A percentile compares a stretch with the other conserved stretches of the same genome.
phyloP scores from a whole-genome alignment of 2,329 filamentous ascomycete genomes.

The Bimuria novae-zelandiae region DNA sequence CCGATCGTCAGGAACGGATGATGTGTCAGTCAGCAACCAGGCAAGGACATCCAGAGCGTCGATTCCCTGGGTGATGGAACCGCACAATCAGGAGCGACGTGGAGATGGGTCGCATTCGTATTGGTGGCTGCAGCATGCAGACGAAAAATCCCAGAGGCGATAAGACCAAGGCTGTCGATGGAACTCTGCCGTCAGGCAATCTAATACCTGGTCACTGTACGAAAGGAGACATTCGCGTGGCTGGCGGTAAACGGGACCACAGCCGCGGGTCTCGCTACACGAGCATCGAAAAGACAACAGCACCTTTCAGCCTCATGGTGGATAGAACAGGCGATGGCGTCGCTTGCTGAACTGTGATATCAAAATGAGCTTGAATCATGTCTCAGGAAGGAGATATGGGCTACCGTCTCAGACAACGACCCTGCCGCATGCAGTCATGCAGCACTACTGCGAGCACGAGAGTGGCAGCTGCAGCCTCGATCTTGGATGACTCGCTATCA shows the following conservation, averaged over 20 bases:
- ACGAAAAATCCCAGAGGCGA: slow-evolving; percentile 9
- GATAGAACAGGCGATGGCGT: background rate
- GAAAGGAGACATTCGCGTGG: slow-evolving; percentile 8
- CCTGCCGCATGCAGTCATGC: too few relatives aligned
- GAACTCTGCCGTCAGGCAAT: slow-evolving; percentile 12
- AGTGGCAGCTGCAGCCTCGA: background rate
- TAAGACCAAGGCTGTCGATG: slow-evolving; percentile 17
- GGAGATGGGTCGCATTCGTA: slow-evolving; percentile 13
- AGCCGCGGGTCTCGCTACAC: slow-evolving; percentile 3
- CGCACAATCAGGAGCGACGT: slow-evolving; percentile 2
- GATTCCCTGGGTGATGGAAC: too few relatives aligned
- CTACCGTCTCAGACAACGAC: too few relatives aligned
- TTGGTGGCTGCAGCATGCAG: slow-evolving; percentile 21
- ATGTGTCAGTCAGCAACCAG: background rate
- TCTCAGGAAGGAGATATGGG: background rate
- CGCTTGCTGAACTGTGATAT: too few relatives aligned
- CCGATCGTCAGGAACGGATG: background rate
- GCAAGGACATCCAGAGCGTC: slow-evolving; percentile 3
- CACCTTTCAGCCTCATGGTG: background rate
- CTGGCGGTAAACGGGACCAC: slow-evolving; percentile 12
- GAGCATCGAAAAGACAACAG: background rate
- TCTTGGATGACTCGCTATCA: background rate
- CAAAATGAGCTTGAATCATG: too few relatives aligned
- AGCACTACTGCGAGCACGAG: too few relatives aligned
- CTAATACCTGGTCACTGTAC: slow-evolving; percentile 15